phyloP scores from a whole-genome alignment of 108 stramenopile species.

The Cyclotella baltica region DNA sequence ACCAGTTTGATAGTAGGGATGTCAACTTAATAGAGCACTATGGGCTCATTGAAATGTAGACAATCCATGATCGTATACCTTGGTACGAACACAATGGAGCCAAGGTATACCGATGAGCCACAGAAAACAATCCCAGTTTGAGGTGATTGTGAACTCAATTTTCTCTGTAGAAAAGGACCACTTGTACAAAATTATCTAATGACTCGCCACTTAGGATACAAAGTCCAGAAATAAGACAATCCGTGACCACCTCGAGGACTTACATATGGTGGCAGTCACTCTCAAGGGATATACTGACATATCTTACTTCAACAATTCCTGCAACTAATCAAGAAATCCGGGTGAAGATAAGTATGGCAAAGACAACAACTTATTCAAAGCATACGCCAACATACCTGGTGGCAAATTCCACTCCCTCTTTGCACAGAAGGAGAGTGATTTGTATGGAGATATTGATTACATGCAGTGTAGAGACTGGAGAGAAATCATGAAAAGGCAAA shows the following conservation, averaged over 20 bases:
- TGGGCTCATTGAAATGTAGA: neutral
- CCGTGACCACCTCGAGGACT: slow-evolving; percentile 4
- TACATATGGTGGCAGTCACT: neutral
- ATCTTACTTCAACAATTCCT: no score
- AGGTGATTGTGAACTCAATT: neutral
- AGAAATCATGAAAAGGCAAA: no score
- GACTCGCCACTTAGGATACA: slow-evolving; percentile 4
- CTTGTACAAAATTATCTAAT: neutral
- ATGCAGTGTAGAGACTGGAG: no score
- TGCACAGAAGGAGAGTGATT: no score
- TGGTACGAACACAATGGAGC: neutral
- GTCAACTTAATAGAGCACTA: no score
- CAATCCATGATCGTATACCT: neutral
- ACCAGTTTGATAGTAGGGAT: neutral
- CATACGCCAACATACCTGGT: no score
- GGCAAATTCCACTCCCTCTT: no score
- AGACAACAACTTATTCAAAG: no score
- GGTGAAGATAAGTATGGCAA: no score
- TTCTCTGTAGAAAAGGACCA: neutral
- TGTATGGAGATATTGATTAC: no score
- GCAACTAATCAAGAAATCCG: no score
- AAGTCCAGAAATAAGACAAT: slow-evolving; percentile 7
- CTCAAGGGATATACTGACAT: neutral
- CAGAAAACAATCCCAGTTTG: neutral
- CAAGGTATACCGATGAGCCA: neutral